Base-by-base conservation (phyloP, 495 filamentous ascomycete species). In the Xylaria grammica region DNA sequence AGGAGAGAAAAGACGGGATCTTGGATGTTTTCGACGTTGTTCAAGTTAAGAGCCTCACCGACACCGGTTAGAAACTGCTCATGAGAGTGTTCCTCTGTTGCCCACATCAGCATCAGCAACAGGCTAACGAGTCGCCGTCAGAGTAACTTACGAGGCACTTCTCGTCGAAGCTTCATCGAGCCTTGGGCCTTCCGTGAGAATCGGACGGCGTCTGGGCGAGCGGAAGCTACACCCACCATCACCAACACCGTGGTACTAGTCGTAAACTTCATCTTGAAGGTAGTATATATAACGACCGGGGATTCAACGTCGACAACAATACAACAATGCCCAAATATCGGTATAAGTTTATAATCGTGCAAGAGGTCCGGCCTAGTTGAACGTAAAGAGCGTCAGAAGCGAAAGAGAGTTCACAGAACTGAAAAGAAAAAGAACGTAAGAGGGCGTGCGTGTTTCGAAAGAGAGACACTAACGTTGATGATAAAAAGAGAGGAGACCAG, bases 1-100 rank as follows among this genome's bases (percentile, higher is more conserved):
- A 90, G 81, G 8, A 90, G 85, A 58, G 81, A 85, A 67, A 90
- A 90, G 65, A 90, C 83, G 42, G 85, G 75, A 68, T 87, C 86
- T 19, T 67, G 53, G 68, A 90, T 86, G 46, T 81, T 69, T 59
- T 82, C 81, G 19, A 87, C 87, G 76, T 90, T 89, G 77, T 89
- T 80, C 59, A 85, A 67, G 56, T 80, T 68, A 57, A 90, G 78
- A 59, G 77, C 73, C 11, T 63, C 62, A 27, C 82, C 74, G 66
- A 82, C 75, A 51, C 73, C 74, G 24, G 69, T 72, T 15, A 89
- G 70, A 72, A 85, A 80, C 58, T 77, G 77, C 68, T 87, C 72
- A 78, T 90, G 88, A 5, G 86, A 86, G 72, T 89, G 86, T 72
- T 89, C 88, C 76, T 82, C 70, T 73, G 24, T 32, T 44, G 26